Base-by-base conservation (phyloP, 2,329 filamentous ascomycete species). In the Fusarium sp. region DNA sequence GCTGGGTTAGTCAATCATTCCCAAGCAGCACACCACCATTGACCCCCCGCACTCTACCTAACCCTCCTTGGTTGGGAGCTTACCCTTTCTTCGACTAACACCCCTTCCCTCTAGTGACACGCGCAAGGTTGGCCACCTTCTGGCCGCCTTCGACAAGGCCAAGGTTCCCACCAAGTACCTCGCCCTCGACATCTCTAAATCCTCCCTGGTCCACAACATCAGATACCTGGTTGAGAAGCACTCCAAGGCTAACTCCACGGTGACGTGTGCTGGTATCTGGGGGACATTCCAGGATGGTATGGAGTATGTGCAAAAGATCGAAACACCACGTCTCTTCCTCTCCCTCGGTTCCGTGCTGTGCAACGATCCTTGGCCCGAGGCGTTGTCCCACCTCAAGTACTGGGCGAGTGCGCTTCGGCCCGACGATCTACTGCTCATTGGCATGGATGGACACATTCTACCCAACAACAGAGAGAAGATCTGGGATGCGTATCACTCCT, bases 321-420 rank as follows among this genome's bases (percentile, higher is more conserved):
- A 68, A n/a, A 69, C 74, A 2, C 78, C 76, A 2, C 75, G 79
- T 13, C 66, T 81, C n/a, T 80, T 81, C 58, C 74, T 82, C 7
- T 82, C 80, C 0, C 74, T 82, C 3, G 80, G 80, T 3, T 82
- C 80, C 7, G 80, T 82, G 4, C 74, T 82, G 16, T 82, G 80
- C 71, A 82, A 82, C 54, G 80, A 82, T 68, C 73, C 75, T 8
- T 81, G 79, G 77, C 64, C 71, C 2, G 73, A 75, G 27, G 81
- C 80, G 2, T 61, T 81, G 27, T 60, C 65, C 4, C 75, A 80
- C 42, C 72, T 82, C 25, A 77, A 77, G 63, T 73, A 69, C 44
- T 82, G 81, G 81, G 79, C 75, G 9, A 64, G 69, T n/a, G 67
- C 74, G 23, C 73, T 82, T 58, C 78, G 78, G 4, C 67, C 73